phyloP scores from a whole-genome alignment of 2,329 filamentous ascomycete genomes.

The Magnaporthales sp. region DNA sequence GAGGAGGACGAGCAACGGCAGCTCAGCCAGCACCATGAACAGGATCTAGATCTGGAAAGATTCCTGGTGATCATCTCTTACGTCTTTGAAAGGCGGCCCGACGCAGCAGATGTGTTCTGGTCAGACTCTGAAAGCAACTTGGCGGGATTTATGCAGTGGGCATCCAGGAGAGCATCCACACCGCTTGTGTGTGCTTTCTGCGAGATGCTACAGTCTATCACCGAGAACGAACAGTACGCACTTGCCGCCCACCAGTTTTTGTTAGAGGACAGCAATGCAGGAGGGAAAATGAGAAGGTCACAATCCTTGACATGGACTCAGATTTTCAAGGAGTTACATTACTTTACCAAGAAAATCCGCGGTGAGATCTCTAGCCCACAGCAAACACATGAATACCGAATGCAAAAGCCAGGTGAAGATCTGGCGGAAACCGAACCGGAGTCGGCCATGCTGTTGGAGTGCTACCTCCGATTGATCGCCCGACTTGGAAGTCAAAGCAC shows the following conservation, averaged over 20 bases:
- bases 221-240: constrained; percentile 74
- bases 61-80: constrained; percentile 91
- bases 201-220: constrained; percentile 86
- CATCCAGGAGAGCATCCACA: constrained; percentile 88
- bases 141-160: constrained; percentile 93
- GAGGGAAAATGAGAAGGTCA: constrained; percentile 71
- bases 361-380: constrained; percentile 52
- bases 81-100: constrained; percentile 75
- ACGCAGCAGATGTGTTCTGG: constrained; percentile 87
- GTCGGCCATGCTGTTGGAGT: constrained; percentile 92
- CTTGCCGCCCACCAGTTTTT: constrained; percentile 82
- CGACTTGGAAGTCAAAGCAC: constrained; percentile 71
- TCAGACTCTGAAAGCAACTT: constrained; percentile 85
- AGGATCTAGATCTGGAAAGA: constrained; percentile 71
- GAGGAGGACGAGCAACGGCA: constrained; percentile 86
- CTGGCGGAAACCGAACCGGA: constrained; percentile 79
- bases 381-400: constrained; percentile 44
- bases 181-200: constrained; percentile 95
- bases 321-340: constrained; percentile 82
- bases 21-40: constrained; percentile 54
- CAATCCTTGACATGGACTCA: constrained; percentile 87
- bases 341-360: constrained; percentile 71
- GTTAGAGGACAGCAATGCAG: constrained; percentile 70
- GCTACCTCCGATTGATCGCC: constrained; percentile 80
- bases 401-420: constrained; percentile 52